phyloP scores from a whole-genome alignment of 495 filamentous ascomycete genomes.

The Gamarada debralockiae region DNA sequence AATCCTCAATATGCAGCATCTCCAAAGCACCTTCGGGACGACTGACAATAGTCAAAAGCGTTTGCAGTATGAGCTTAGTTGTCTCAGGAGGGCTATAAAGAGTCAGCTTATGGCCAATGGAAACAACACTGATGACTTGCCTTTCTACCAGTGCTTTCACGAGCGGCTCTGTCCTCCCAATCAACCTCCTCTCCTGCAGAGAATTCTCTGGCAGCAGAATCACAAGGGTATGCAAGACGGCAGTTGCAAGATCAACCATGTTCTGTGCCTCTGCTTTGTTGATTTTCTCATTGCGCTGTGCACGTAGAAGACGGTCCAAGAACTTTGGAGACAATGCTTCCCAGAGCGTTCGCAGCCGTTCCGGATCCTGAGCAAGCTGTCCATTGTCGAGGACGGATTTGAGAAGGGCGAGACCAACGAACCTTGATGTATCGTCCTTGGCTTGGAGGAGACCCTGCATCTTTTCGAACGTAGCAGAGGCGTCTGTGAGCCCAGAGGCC shows the following conservation, averaged over 20 bases:
- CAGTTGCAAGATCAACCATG: conserved; percentile 59
- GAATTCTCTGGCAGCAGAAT: conserved; percentile 43
- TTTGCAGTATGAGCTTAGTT: conserved; percentile 46
- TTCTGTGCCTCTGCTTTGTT: conserved; percentile 39
- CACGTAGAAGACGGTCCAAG: conserved; percentile 54
- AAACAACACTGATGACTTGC: conserved; percentile 30
- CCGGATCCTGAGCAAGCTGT: conserved; percentile 34
- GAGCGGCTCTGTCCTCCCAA: conserved; percentile 45
- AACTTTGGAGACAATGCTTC: conserved; percentile 53
- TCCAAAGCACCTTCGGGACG: conserved; percentile 38
- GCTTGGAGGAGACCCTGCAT: conserved; percentile 45
- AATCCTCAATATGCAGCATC: conserved; percentile 41
- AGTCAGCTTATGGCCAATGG: conserved; percentile 19
- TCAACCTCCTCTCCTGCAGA: conserved; percentile 37
- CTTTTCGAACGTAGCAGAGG: conserved; percentile 23
- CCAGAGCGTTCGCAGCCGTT: conserved; percentile 38
- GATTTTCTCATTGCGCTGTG: conserved; percentile 35
- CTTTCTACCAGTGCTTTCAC: conserved; percentile 46
- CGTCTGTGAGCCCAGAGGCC: not conserved
- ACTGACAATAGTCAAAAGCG: conserved; percentile 45
- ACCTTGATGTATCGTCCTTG: conserved; percentile 60
- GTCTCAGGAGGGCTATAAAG: conserved; percentile 45
- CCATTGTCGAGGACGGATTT: conserved; percentile 56
- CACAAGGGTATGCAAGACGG: conserved; percentile 55
- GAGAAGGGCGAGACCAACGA: conserved; percentile 61